These are phyloP conservation scores for Termitomyces sp. DNA, from an alignment of 768 basidiomycete species.

Conservation along the genomic window DNA sequence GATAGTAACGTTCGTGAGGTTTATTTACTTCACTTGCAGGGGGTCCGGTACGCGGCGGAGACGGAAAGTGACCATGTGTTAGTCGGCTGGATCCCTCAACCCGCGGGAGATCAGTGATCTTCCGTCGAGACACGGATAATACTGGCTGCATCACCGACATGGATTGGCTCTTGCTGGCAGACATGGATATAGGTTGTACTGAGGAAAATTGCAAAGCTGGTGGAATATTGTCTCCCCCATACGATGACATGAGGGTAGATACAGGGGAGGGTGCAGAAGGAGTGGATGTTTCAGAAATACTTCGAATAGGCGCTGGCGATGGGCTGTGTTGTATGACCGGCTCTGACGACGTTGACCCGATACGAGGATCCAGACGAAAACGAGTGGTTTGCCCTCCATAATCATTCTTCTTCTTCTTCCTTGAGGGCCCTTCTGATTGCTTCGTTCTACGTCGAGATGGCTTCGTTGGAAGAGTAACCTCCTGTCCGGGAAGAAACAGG, in stretches of 20 bases:
- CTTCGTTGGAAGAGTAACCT: slow-evolving; percentile 22
- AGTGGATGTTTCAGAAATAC: slow-evolving; percentile 15
- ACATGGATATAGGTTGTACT: neutral
- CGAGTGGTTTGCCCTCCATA: slow-evolving; percentile 47
- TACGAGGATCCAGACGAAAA: slow-evolving; percentile 47
- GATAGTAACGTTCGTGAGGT: slow-evolving; percentile 22
- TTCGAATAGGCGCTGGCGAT: slow-evolving; percentile 16
- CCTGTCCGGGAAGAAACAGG: slow-evolving; percentile 58
- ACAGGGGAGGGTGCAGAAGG: slow-evolving; percentile 9
- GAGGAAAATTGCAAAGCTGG: slow-evolving; percentile 1
- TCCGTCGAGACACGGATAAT: slow-evolving; percentile 4
- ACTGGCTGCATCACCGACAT: neutral
- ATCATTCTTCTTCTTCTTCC: slow-evolving; percentile 31
- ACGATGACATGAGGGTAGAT: neutral
- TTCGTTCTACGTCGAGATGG: slow-evolving; percentile 13
- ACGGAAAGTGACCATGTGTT: neutral
- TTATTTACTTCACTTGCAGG: neutral
- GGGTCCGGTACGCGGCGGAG: neutral
- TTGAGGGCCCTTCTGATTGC: slow-evolving; percentile 27
- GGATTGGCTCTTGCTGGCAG: neutral
- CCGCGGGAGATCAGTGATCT: neutral
- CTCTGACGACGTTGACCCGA: neutral
- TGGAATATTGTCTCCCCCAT: slow-evolving; percentile 3
- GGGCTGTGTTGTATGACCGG: neutral
- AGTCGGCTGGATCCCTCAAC: neutral